These are phyloP conservation scores for Lactarius indigo DNA, from an alignment of 768 basidiomycete genomes.

Conservation along the genomic window DNA sequence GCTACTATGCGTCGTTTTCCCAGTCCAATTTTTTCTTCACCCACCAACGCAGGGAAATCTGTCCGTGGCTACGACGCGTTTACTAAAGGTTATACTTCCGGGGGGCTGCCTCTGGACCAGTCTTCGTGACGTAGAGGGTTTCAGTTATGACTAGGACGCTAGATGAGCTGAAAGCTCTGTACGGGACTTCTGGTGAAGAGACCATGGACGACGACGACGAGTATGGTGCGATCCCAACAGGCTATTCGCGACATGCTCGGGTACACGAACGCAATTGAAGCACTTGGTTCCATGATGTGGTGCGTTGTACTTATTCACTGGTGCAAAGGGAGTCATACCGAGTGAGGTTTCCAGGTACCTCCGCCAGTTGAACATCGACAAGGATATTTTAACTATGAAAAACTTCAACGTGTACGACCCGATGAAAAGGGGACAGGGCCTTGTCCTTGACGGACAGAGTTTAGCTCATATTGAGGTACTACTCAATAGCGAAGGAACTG, in stretches of 20 bases:
- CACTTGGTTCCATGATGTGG: conserved; percentile 92
- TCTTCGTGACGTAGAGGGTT: conserved; percentile 79
- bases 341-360: conserved; percentile 52
- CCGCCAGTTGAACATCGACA: conserved; percentile 91
- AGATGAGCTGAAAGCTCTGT: conserved; percentile 63
- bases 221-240: conserved; percentile 54
- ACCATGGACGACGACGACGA: conserved; percentile 46
- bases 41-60: conserved; percentile 68
- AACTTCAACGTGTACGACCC: conserved; percentile 99
- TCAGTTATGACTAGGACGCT: conserved; percentile 69
- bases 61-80: conserved; percentile 74
- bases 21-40: conserved; percentile 1
- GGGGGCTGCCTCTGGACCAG: conserved; percentile 85
- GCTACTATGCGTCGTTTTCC: neutral
- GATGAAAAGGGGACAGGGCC: conserved; percentile 80
- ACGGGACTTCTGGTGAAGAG: conserved; percentile 44
- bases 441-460: conserved; percentile 92
- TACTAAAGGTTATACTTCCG: conserved; percentile 79
- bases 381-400: conserved; percentile 90
- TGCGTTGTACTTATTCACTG: conserved; percentile 34
- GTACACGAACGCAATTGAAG: conserved; percentile 68
- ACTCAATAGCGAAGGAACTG: conserved; percentile 89
- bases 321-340: neutral
- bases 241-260: conserved; percentile 72
- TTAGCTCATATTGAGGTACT: conserved; percentile 92